Evolutionary conservation across 768 basidiomycete species (phyloP), one percentile per base, ranked within the genome.

Genomic region (Pleurotus djamor): DNA sequence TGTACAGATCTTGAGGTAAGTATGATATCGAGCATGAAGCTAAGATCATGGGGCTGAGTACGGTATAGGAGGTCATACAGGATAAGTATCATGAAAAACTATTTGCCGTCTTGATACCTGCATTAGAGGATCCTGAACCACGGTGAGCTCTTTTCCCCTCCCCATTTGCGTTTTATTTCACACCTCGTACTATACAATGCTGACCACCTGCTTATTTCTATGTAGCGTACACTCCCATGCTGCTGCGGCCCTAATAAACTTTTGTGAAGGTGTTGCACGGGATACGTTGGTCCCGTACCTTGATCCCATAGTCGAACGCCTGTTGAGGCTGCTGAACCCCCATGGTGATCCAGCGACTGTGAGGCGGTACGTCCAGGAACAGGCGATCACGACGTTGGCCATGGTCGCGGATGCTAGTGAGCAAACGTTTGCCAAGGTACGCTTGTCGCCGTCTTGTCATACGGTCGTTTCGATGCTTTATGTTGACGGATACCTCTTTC

Each of bases 401-500:
- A 94, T 94, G 87, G 89, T 95, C 0, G 92, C 93, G 0, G 89
- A 93, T 69, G 89, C 88, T 0, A 92, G 92, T 63, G 91, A 92
- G 71, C 74, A 73, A 1, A 88, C 85, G 2, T 95, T 96, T 68
- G 83, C 78, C 6, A 89, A 89, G 79, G 91, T 85, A 60, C 1
- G 72, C 66, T 51, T 61, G 12, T 45, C 51, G 5, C 61, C 52
- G 50, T 6, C 51, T 34, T 21, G 10, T 28, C 52, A 45, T 47
- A 0, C 41, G 47, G 49, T 48, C 37, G 35, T 16, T 33, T 52
- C 37, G n/a, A n/a, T 12, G 47, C 37, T 16, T n/a, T n/a, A 9
- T 35, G 52, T 48, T 7, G 69, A 34, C 61, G 4, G 34, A 52
- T 63, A 10, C 2, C 55, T 9, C 51, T 33, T 50, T 57, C 34